Evolutionary conservation across 345 rosid genomes (phyloP).

Genomic region (Linum usitatissimum): DNA sequence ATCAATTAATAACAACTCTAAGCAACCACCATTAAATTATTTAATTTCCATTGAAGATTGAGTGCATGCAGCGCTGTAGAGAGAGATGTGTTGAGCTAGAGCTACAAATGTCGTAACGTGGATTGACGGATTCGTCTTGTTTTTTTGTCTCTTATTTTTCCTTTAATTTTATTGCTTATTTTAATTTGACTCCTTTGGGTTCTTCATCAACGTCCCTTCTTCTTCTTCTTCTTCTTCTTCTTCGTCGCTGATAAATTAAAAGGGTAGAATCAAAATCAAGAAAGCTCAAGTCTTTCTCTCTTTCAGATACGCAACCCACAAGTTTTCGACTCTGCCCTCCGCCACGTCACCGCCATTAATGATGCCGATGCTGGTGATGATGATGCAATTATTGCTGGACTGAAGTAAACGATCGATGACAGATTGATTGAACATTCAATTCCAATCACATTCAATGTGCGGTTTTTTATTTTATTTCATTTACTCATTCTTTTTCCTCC

Average conservation of each 20-base stretch:
- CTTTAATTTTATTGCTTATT: too few species aligned
- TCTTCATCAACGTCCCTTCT: conserved; percentile 2
- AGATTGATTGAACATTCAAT: conserved; percentile 16
- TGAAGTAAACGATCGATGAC: not conserved
- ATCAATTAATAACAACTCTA: too few species aligned
- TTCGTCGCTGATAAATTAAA: not conserved
- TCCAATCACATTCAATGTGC: not conserved
- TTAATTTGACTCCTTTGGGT: not conserved
- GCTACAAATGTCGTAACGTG: not conserved
- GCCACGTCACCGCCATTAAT: not conserved
- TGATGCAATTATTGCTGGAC: conserved; percentile 24
- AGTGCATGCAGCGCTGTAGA: not conserved
- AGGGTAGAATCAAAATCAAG: not conserved
- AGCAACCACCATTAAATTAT: too few species aligned
- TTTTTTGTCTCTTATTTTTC: not conserved
- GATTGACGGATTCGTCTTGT: conserved; percentile 5
- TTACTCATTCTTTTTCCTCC: not conserved
- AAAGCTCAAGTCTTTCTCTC: not conserved
- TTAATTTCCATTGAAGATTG: not conserved
- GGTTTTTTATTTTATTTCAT: not conserved
- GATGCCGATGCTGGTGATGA: conserved; percentile 8
- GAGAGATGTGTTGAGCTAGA: not conserved
- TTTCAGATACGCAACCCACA: not conserved
- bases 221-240: conserved; percentile 4
- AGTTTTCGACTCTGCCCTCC: not conserved